A percentile compares a stretch with the other conserved stretches of the same genome.
Conservation (phyloP, 768 basidiomycete genomes). For the Lactifluus volemus region DNA sequence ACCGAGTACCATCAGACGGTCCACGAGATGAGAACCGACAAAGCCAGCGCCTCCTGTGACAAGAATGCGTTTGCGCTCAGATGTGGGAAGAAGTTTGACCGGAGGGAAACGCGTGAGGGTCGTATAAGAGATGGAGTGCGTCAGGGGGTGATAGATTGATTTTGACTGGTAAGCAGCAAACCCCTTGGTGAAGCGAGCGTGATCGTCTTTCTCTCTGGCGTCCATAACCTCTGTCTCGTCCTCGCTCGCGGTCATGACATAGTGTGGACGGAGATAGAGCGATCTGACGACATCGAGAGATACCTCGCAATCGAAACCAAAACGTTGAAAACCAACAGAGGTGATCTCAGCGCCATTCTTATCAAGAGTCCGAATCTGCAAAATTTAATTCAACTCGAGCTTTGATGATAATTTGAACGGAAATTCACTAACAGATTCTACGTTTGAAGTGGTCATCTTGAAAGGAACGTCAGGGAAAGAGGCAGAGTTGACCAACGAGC, state of each 20-base stretch:
- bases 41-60: constrained; percentile 99
- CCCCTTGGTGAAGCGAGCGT: constrained; percentile 47
- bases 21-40: constrained; percentile 96
- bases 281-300: constrained; percentile 71
- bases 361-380: constrained; percentile 56
- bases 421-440: neutral
- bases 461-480: neutral
- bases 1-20: constrained; percentile 94
- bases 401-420: neutral
- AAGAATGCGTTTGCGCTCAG: constrained; percentile 77
- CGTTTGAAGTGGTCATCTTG: constrained; percentile 13
- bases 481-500: neutral
- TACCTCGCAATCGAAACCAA: constrained; percentile 87
- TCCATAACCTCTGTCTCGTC: constrained; percentile 27
- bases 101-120: constrained; percentile 89
- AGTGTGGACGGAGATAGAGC: constrained; percentile 83
- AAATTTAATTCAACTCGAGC: neutral
- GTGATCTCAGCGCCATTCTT: constrained; percentile 69
- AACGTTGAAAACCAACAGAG: constrained; percentile 74
- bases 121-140: constrained; percentile 82
- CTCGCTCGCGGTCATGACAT: constrained; percentile 39
- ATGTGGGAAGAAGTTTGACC: constrained; percentile 75
- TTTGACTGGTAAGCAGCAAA: constrained; percentile 60
- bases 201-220: constrained; percentile 33
- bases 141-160: constrained; percentile 76